Evolutionary conservation across 2,329 filamentous ascomycete genomes (phyloP), one percentile per base, ranked within the genome.

Genomic region (Botrytis sinoallii): DNA sequence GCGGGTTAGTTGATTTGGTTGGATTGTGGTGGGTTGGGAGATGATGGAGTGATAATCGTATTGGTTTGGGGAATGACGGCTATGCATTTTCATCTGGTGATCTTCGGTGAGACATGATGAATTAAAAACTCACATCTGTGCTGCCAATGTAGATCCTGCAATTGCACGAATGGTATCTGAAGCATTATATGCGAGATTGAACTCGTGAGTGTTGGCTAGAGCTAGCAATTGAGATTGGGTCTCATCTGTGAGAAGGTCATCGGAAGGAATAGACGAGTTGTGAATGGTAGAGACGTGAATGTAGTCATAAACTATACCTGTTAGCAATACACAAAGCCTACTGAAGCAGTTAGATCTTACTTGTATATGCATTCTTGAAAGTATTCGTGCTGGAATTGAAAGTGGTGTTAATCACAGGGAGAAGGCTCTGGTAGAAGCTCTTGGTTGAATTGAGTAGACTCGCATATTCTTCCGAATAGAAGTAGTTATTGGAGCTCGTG

Each of bases 171-270:
- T 85, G 63, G 87, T 84, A 79, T 95, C 93, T 83, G 90, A 92
- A 76, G 85, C 83, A 84, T 97, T 95, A 88, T 92, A 97, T 71
- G 93, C 93, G 22, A 96, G 89, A 79, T 91, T 91, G 85, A 88
- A 97, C 82, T 98, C 92, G 82, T 96, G 93, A 74, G 85, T 84
- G 81, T 95, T 90, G 77, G 95, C 94, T 46, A 96, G 89, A n/a
- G 88, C 87, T 78, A 88, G 87, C 73, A 96, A 88, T 80, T 92
- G 88, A 78, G 84, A 81, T 72, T 93, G 85, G 40, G 87, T 87
- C 2, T 85, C 84, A 55, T 84, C 78, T 65, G 89, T 91, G 75
- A 95, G 86, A 64, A 93, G 85, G 70, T 88, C 81, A 38, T 84
- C 80, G 5, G 87, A 86, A 40, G 88, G 85, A 78, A 93, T 92